These are phyloP conservation scores for Claviceps pazoutovae DNA, from an alignment of 2,329 filamentous ascomycete species.

Conservation along the genomic window DNA sequence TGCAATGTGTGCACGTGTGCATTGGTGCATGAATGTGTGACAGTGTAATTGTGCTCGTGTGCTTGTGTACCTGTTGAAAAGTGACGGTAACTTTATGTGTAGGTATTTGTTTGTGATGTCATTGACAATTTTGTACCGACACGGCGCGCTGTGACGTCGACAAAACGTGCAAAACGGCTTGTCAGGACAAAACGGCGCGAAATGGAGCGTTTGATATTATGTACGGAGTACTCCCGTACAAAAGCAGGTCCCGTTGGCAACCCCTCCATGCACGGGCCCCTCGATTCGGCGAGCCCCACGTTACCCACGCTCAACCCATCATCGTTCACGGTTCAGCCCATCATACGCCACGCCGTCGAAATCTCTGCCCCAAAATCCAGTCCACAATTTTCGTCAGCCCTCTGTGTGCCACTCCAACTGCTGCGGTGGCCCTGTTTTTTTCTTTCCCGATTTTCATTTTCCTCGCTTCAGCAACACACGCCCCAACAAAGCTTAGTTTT, in stretches of 20 bases:
- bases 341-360: background rate
- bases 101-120: background rate
- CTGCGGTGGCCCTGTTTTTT: slow-evolving; percentile 9
- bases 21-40: too few species aligned
- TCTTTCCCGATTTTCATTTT: slow-evolving; percentile 2
- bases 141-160: background rate
- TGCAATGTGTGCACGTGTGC: background rate
- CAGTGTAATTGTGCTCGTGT: background rate
- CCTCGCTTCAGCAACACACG: background rate
- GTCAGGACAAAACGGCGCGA: too few species aligned
- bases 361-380: slow-evolving; percentile 9
- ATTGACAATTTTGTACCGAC: background rate
- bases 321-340: background rate
- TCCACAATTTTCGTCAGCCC: slow-evolving; percentile 2
- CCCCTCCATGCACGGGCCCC: background rate
- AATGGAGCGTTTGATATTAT: too few species aligned
- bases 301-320: background rate
- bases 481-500: slow-evolving; percentile 2
- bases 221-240: too few species aligned
- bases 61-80: background rate
- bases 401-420: background rate
- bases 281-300: background rate
- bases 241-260: background rate
- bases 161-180: background rate
- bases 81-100: background rate